These are phyloP conservation scores for Cryptosporidium sp. DNA, from an alignment of 169 alveolate species.

Conservation along the genomic window DNA sequence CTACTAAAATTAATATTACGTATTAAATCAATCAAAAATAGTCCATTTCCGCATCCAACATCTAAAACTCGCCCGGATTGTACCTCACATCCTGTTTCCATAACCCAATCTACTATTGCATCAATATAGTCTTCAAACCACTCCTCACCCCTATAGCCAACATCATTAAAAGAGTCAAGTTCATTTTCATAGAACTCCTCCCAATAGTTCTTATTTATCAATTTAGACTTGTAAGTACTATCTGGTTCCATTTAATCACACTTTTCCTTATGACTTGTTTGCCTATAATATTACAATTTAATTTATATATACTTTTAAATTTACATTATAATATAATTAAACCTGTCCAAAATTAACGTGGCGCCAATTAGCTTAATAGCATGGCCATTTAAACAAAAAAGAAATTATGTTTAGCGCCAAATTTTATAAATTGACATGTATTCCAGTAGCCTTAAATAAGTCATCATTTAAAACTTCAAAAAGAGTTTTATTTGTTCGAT, in stretches of 20 bases:
- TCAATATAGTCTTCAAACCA: slow-evolving; percentile 70
- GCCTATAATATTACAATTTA: not conserved
- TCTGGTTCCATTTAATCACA: slow-evolving; percentile 14
- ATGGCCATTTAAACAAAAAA: not conserved
- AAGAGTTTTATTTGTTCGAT: slow-evolving; percentile 30
- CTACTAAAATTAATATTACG: slow-evolving; percentile 64
- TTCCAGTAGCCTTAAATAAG: slow-evolving; percentile 23
- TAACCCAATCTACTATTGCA: slow-evolving; percentile 52
- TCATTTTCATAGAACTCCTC: slow-evolving; percentile 64
- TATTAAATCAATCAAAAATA: slow-evolving; percentile 77
- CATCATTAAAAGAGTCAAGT: slow-evolving; percentile 41
- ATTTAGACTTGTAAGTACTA: not conserved
- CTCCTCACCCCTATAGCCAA: slow-evolving; percentile 73
- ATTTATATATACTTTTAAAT: not conserved
- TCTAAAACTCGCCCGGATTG: slow-evolving; percentile 68
- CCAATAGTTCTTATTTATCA: slow-evolving; percentile 51
- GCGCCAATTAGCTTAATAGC: not conserved
- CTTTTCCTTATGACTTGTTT: not conserved
- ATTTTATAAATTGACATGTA: slow-evolving; percentile 23
- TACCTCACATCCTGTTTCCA: not conserved
- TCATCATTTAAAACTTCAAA: slow-evolving; percentile 31
- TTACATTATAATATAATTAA: not conserved
- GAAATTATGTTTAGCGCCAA: not conserved
- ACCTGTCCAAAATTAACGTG: not conserved
- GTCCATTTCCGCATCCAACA: slow-evolving; percentile 83